phyloP scores from a whole-genome alignment of 1,139 yeast species.

The Protomyces pachydermus region DNA sequence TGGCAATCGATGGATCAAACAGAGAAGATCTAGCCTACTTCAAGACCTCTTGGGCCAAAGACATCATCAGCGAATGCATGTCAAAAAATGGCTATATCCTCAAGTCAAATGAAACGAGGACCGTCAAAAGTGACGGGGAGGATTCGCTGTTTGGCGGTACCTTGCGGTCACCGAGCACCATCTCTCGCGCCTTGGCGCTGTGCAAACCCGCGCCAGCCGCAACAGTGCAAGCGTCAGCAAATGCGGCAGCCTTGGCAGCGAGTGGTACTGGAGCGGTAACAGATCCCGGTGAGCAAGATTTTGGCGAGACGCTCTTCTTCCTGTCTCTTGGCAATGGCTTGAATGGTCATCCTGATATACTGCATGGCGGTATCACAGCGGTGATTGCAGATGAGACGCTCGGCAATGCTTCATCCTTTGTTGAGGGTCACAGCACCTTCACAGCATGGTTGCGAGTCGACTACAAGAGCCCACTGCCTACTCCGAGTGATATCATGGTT shows the following conservation, averaged over 20 bases:
- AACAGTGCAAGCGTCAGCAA: neutral
- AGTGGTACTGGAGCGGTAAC: neutral
- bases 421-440: constrained; percentile 4
- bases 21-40: neutral
- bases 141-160: constrained; percentile 16
- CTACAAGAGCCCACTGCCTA: constrained; percentile 13
- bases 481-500: constrained; percentile 14
- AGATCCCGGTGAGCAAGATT: neutral
- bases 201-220: neutral
- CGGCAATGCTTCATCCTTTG: constrained; percentile 1
- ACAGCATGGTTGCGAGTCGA: constrained; percentile 17
- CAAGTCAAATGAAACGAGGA: constrained; percentile 1
- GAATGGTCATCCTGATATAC: constrained; percentile 11
- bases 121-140: constrained; percentile 9
- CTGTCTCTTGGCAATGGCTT: constrained; percentile 16
- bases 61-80: neutral
- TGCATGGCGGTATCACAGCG: constrained; percentile 21
- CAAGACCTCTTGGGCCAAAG: neutral
- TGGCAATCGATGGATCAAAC: neutral
- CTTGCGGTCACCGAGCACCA: neutral
- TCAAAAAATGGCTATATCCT: neutral
- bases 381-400: constrained; percentile 16
- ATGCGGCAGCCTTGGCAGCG: neutral
- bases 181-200: neutral
- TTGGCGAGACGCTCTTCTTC: constrained; percentile 14